Evolutionary conservation across 1,284 basidiomycete genomes (phyloP).

Genomic region (Rhodofomes roseus): DNA sequence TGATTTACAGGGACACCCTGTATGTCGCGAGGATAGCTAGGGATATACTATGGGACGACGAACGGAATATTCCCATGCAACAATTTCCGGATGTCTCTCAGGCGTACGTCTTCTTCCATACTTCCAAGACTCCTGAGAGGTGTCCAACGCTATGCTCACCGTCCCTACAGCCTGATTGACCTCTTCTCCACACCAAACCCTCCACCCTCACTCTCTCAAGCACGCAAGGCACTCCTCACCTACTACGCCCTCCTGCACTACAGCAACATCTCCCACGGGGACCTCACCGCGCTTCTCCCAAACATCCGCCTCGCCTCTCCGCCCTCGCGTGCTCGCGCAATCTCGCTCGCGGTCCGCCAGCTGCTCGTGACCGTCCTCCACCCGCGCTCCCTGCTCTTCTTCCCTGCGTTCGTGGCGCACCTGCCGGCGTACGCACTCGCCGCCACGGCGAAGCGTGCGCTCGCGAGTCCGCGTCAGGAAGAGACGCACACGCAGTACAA

Average conservation of each 20-base stretch:
- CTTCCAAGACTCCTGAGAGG: not conserved
- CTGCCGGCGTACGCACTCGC: conserved; percentile 79
- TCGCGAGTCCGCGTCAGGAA: conserved; percentile 66
- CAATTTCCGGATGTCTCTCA: conserved; percentile 80
- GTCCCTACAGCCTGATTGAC: conserved; percentile 57
- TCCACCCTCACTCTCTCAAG: conserved; percentile 32
- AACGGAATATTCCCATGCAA: conserved; percentile 64
- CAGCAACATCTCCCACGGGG: conserved; percentile 68
- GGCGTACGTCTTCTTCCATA: conserved; percentile 47
- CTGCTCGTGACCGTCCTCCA: conserved; percentile 68
- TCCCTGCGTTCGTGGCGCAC: conserved; percentile 78
- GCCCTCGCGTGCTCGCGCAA: conserved; percentile 62
- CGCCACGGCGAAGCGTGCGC: conserved; percentile 62
- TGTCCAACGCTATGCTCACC: conserved; percentile 9
- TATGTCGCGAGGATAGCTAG: conserved; percentile 82
- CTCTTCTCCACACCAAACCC: conserved; percentile 65
- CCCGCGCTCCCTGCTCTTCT: conserved; percentile 78
- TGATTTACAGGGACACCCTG: conserved; percentile 66
- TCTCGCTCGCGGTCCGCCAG: conserved; percentile 72
- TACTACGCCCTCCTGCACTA: conserved; percentile 85
- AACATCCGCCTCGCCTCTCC: conserved; percentile 48
- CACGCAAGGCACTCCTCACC: conserved; percentile 64
- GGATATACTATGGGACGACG: conserved; percentile 81
- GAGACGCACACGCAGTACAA: conserved; percentile 92
- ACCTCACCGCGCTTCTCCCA: conserved; percentile 62